Evolutionary conservation across 1,284 basidiomycete species (phyloP).

Genomic region (Cutaneotrichosporon curvatum): DNA sequence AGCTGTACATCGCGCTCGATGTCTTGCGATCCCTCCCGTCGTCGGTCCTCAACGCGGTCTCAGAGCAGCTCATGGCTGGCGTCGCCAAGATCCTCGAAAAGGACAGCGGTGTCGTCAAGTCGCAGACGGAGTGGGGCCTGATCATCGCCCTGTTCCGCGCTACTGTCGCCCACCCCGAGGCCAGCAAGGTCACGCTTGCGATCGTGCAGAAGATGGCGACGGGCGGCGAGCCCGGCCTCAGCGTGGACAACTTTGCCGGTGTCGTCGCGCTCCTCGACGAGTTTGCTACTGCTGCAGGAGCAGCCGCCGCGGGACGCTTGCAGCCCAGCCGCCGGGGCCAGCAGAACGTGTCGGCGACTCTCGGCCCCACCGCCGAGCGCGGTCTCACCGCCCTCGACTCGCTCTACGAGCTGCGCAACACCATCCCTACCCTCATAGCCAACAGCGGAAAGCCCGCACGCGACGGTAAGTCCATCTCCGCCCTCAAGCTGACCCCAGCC

Average conservation of each 20-base stretch:
- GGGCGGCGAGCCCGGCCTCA: conserved; percentile 51
- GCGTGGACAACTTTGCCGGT: conserved; percentile 71
- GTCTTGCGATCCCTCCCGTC: conserved; percentile 73
- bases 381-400: conserved; percentile 77
- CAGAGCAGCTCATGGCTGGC: conserved; percentile 84
- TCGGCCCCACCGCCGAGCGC: conserved; percentile 65
- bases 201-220: conserved; percentile 60
- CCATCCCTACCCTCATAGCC: conserved; percentile 55
- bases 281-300: conserved; percentile 68
- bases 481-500: conserved; percentile 49
- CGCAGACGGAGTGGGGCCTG: conserved; percentile 92
- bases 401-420: conserved; percentile 63
- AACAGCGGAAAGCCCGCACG: conserved; percentile 35
- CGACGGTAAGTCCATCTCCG: conserved; percentile 27
- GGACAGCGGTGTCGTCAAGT: conserved; percentile 64
- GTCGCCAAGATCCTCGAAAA: conserved; percentile 70
- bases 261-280: conserved; percentile 78
- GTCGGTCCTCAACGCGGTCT: conserved; percentile 69
- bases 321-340: conserved; percentile 31
- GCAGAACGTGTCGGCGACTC: conserved; percentile 24
- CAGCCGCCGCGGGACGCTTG: conserved; percentile 55
- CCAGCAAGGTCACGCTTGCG: conserved; percentile 73
- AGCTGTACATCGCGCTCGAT: conserved; percentile 89
- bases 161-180: conserved; percentile 79
- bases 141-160: conserved; percentile 83